Evolutionary conservation across 768 basidiomycete genomes (phyloP).

Genomic region (Sarcodon sp.): DNA sequence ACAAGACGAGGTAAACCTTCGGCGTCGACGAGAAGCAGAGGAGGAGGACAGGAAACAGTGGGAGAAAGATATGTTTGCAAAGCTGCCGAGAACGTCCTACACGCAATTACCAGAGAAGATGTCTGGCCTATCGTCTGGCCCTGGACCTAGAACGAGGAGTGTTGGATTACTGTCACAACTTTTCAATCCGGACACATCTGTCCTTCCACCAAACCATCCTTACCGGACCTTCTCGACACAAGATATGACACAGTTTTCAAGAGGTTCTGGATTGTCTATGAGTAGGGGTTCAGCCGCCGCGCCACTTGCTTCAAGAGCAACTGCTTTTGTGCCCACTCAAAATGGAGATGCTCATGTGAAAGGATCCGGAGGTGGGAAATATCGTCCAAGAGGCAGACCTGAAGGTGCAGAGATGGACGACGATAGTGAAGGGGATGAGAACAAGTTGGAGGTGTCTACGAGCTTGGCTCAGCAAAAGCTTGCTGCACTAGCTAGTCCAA

Average conservation of each 20-base stretch:
- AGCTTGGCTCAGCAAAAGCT: conserved; percentile 62
- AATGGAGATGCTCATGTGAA: conserved; percentile 12
- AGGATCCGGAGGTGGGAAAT: conserved; percentile 19
- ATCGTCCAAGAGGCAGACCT: conserved; percentile 55
- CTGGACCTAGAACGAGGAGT: conserved; percentile 19
- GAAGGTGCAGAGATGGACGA: conserved; percentile 54
- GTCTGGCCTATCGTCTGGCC: neutral
- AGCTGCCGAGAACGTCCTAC: conserved; percentile 55
- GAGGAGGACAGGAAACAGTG: conserved; percentile 37
- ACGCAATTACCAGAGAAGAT: conserved; percentile 32
- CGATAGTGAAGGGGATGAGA: conserved; percentile 35
- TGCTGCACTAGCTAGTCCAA: conserved; percentile 34
- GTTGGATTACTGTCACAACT: conserved; percentile 50
- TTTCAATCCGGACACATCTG: conserved; percentile 56
- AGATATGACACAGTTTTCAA: conserved; percentile 25
- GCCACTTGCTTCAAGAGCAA: conserved; percentile 34
- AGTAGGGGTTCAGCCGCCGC: conserved; percentile 48
- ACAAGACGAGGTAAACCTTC: conserved; percentile 11
- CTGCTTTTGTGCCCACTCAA: conserved; percentile 1
- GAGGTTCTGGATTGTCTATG: conserved; percentile 19
- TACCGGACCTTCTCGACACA: conserved; percentile 38
- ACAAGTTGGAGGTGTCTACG: conserved; percentile 43
- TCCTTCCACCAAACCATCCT: conserved; percentile 47
- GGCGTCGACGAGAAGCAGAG: conserved; percentile 29
- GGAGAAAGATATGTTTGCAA: conserved; percentile 60